phyloP scores from a whole-genome alignment of 345 rosid genomes.

The Orychophragmus violaceus region DNA sequence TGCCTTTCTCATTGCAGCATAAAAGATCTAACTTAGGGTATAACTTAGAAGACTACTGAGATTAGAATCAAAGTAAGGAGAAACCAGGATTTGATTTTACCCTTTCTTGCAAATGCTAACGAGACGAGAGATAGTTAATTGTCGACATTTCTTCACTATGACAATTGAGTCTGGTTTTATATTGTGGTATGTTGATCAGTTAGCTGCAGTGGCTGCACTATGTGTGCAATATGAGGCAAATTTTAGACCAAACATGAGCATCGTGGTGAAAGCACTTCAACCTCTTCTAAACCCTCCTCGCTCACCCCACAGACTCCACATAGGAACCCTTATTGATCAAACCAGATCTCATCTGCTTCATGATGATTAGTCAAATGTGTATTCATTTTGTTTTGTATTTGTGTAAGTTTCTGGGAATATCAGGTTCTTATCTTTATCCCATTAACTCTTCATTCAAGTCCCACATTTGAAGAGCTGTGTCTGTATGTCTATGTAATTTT shows the following conservation, averaged over 20 bases:
- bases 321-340: conserved; percentile 19
- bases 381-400: background rate
- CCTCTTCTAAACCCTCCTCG: conserved; percentile 45
- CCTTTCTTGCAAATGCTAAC: background rate
- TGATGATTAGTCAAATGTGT: conserved; percentile 11
- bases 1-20: background rate
- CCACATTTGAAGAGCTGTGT: background rate
- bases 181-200: conserved; percentile 33
- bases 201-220: conserved; percentile 74
- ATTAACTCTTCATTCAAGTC: conserved; percentile 3
- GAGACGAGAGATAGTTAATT: background rate
- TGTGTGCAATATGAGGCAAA: conserved; percentile 78
- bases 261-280: conserved; percentile 72
- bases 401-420: conserved; percentile 1
- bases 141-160: background rate
- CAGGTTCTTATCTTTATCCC: background rate
- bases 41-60: background rate
- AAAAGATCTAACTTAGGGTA: background rate
- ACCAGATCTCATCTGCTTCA: background rate
- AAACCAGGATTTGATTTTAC: background rate
- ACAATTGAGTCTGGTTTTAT: background rate
- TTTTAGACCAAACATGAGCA: conserved; percentile 77
- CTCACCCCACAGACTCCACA: conserved; percentile 32
- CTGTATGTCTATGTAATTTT: background rate
- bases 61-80: background rate